Percentiles rank a stretch among this genome's conserved stretches.
These are phyloP conservation scores for Coffea humblotiana DNA, from an alignment of 305 asterid genomes.

Conservation along the genomic window DNA sequence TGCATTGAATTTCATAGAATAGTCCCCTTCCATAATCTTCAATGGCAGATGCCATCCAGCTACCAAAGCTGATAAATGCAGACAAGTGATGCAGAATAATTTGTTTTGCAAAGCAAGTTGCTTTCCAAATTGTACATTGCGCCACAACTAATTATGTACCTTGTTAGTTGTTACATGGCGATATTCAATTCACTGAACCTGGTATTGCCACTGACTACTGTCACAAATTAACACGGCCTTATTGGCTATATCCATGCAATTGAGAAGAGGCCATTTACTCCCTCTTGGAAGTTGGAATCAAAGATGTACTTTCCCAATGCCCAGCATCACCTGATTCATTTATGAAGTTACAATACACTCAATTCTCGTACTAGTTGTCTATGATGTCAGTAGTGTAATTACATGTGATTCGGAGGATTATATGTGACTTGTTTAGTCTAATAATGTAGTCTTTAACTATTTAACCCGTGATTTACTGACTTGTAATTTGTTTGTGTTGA, in stretches of 20 bases:
- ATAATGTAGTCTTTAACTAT: too few species aligned
- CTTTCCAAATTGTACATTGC: background rate
- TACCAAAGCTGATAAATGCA: background rate
- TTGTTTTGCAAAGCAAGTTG: background rate
- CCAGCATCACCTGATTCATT: background rate
- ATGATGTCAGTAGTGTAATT: background rate
- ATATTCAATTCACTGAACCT: slow-evolving; percentile 9
- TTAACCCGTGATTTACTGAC: too few species aligned
- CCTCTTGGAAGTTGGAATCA: background rate
- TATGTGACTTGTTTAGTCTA: too few species aligned
- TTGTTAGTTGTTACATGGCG: background rate
- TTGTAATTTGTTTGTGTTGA: too few species aligned
- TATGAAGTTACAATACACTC: background rate
- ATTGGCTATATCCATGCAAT: background rate
- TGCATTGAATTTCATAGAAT: background rate
- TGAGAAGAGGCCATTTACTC: background rate
- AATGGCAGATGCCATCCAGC: background rate
- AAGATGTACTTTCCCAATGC: background rate
- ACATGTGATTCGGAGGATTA: too few species aligned
- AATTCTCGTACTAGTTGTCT: too few species aligned
- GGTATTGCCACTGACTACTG: background rate
- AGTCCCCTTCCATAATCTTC: background rate
- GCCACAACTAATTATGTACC: background rate
- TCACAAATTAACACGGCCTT: background rate
- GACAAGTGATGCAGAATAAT: background rate